Base-by-base conservation (phyloP, 768 basidiomycete species). In the Rhizopogon salebrosus region DNA sequence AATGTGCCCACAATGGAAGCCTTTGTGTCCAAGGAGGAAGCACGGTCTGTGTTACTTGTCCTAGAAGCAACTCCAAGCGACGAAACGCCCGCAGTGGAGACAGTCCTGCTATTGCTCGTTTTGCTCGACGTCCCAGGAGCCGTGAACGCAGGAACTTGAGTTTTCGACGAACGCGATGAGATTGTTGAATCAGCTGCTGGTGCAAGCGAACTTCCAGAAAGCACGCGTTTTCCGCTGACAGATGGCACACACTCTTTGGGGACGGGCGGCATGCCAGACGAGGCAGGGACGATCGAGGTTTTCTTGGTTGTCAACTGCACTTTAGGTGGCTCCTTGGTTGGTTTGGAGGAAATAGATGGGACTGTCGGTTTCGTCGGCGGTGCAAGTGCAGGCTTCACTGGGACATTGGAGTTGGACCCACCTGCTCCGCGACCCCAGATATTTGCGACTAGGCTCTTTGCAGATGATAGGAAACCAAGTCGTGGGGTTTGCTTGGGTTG, bases 361-460 rank as follows among this genome's bases (percentile, higher is more conserved):
- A 31, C 23, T 53, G 6, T 29, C 10, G 24, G 37, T 23, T 27
- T 22, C 9, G 29, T 31, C 20, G 31, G 29, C 49, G 46, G 56
- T 52, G 53, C 53, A 43, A 50, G 54, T 38, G 56, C 51, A 4
- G 65, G 40, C 54, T 69, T 74, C 36, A 65, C 55, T 18, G 63
- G 8, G 66, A 67, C 58, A 35, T 51, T 66, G 5, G 69, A 60
- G 46, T 63, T 72, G 16, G 64, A 62, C 6, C 64, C 65, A 3
- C 62, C 62, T 14, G 65, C 70, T 23, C 77, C 80, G 57, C 85
- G 74, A 59, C 81, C 83, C 87, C 87, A 90, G 1, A 91, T 86
- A 57, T 78, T 87, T 59, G 77, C 74, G 4, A 90, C 87, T 3
- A 90, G 70, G 0, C 80, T 79, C 64, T 88, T 90, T 7, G 89